These are phyloP conservation scores for Letharia lupina DNA, from an alignment of 495 filamentous ascomycete genomes.

Conservation along the genomic window DNA sequence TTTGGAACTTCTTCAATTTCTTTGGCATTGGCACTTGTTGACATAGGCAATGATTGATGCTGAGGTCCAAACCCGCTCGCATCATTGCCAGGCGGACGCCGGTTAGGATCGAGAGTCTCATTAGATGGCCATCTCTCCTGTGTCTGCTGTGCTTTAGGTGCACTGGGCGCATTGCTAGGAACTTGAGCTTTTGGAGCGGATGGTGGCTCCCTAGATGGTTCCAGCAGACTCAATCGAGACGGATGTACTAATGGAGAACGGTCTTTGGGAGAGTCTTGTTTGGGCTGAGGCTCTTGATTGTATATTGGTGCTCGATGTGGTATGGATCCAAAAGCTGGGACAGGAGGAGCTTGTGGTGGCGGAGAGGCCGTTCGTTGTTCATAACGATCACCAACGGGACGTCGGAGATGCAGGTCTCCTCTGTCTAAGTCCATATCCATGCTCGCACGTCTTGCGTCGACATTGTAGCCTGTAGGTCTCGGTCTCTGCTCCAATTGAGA, in stretches of 20 bases:
- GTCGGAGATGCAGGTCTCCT: conserved; percentile 31
- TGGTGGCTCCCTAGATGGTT: conserved; percentile 35
- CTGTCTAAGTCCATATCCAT: conserved; percentile 32
- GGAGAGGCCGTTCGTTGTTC: conserved; percentile 42
- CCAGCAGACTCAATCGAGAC: conserved; percentile 17
- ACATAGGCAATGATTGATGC: conserved; percentile 1
- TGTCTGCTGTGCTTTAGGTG: conserved; percentile 41
- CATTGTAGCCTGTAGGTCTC: conserved; percentile 34
- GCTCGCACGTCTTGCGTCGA: conserved; percentile 20
- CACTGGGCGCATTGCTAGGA: conserved; percentile 41
- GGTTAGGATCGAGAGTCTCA: conserved; percentile 5
- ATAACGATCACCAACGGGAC: conserved; percentile 32
- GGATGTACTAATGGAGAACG: conserved; percentile 10
- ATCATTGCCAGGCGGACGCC: conserved; percentile 4
- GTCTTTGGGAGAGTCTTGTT: conserved; percentile 14
- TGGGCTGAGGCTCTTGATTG: conserved; percentile 28
- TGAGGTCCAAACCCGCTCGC: conserved; percentile 4
- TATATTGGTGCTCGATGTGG: conserved; percentile 28
- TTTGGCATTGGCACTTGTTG: conserved; percentile 4
- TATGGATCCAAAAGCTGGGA: conserved; percentile 70
- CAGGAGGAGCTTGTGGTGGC: conserved; percentile 70
- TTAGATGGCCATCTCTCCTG: conserved; percentile 9
- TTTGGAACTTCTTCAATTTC: conserved; percentile 15
- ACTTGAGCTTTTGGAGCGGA: conserved; percentile 32
- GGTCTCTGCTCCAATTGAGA: conserved; percentile 31